A percentile compares a stretch with the other conserved stretches of the same genome.
Conservation (phyloP, 441 rosid species). For the Populus tomentosa region DNA sequence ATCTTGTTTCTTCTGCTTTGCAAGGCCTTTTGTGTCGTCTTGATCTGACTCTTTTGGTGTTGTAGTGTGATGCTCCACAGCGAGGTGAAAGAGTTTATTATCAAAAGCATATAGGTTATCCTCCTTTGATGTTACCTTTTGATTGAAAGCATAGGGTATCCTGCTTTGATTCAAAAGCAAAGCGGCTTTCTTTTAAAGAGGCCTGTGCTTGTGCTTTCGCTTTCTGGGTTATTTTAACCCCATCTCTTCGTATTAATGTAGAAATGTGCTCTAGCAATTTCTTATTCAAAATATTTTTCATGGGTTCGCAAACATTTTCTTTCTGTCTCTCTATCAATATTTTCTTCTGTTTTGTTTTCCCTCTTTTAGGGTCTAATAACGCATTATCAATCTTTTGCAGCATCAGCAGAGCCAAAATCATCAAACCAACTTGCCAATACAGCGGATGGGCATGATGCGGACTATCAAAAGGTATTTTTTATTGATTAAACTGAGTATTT, state of each 20-base stretch:
- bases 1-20: no score
- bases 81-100: neutral
- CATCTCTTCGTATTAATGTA: neutral
- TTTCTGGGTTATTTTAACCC: neutral
- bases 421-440: constrained; percentile 1
- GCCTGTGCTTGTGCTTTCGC: neutral
- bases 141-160: neutral
- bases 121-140: neutral
- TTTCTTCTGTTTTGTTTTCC: neutral
- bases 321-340: neutral
- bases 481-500: neutral
- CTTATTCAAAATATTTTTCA: neutral
- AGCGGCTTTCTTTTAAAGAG: neutral
- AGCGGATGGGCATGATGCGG: constrained; percentile 7
- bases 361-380: neutral
- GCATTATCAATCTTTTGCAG: neutral
- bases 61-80: neutral
- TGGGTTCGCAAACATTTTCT: neutral
- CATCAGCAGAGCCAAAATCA: neutral
- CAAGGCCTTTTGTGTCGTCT: no score
- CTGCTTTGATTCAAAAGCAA: neutral
- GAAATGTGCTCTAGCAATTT: neutral
- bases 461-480: constrained; percentile 4
- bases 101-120: neutral
- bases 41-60: no score